These are phyloP conservation scores for Davidsoniella virescens DNA, from an alignment of 2,329 filamentous ascomycete species.

Conservation along the genomic window DNA sequence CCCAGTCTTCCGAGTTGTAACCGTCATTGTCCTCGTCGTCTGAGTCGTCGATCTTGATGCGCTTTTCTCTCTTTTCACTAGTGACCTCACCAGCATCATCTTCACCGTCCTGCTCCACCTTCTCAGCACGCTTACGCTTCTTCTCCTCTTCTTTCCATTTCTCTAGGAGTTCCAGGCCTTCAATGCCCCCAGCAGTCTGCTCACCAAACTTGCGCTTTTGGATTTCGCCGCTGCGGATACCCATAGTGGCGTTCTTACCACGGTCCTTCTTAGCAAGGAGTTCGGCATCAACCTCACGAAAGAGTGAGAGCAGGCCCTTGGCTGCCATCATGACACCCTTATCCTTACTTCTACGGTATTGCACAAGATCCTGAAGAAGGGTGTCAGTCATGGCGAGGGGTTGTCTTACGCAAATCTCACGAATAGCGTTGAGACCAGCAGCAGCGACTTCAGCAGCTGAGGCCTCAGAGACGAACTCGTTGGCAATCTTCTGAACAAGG, in stretches of 20 bases:
- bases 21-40: conserved; percentile 45
- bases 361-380: conserved; percentile 83
- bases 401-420: conserved; percentile 83
- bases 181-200: conserved; percentile 63
- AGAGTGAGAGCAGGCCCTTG: conserved; percentile 76
- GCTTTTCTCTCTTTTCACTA: conserved; percentile 24
- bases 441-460: conserved; percentile 79
- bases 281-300: conserved; percentile 79
- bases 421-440: conserved; percentile 83
- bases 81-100: conserved; percentile 43
- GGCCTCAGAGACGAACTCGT: conserved; percentile 94
- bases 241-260: conserved; percentile 79
- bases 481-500: conserved; percentile 84
- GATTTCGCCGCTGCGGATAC: conserved; percentile 57
- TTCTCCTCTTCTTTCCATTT: conserved; percentile 88
- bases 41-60: conserved; percentile 13
- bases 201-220: conserved; percentile 71
- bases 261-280: conserved; percentile 79
- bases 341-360: conserved; percentile 94
- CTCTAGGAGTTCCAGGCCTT: conserved; percentile 79
- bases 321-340: conserved; percentile 99
- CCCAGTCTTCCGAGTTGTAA: conserved; percentile 41
- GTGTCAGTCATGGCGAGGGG: conserved; percentile 94
- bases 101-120: conserved; percentile 40
- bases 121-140: conserved; percentile 53